Percentiles rank a stretch among this genome's conserved stretches.
Evolutionary conservation across 2,329 filamentous ascomycete species (phyloP).

Genomic region (Paraphaeosphaeria minitans): DNA sequence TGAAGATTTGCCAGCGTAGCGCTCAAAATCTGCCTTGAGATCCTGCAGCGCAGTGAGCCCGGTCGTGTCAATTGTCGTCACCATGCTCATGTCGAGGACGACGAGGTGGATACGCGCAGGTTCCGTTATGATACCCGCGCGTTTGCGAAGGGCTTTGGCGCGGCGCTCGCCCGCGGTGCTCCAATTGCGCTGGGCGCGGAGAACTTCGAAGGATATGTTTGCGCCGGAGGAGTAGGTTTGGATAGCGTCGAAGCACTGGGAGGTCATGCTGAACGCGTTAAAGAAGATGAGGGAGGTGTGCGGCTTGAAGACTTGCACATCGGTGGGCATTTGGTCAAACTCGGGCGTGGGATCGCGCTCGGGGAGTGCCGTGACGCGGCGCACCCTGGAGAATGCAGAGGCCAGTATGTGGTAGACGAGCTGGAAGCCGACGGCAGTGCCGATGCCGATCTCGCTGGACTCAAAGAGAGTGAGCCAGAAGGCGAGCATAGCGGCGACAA

Average conservation of each 20-base stretch:
- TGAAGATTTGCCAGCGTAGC: constrained; percentile 55
- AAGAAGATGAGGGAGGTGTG: constrained; percentile 65
- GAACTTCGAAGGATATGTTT: constrained; percentile 45
- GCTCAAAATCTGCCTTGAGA: constrained; percentile 55
- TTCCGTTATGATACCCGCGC: constrained; percentile 40
- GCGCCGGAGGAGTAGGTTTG: constrained; percentile 54
- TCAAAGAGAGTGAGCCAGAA: constrained; percentile 69
- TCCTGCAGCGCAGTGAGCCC: constrained; percentile 57
- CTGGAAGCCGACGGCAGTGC: constrained; percentile 58
- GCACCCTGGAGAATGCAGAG: constrained; percentile 59
- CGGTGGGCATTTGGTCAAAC: constrained; percentile 44
- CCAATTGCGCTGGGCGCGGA: constrained; percentile 57
- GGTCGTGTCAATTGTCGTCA: constrained; percentile 61
- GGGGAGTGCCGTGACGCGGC: constrained; percentile 23
- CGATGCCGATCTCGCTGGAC: constrained; percentile 65
- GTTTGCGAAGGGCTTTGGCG: constrained; percentile 53
- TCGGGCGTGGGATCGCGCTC: constrained; percentile 14
- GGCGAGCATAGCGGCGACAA: constrained; percentile 66
- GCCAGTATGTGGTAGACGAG: constrained; percentile 61
- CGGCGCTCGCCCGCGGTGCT: constrained; percentile 58
- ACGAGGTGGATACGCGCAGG: constrained; percentile 54
- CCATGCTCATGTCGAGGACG: constrained; percentile 59
- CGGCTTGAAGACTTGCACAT: constrained; percentile 63
- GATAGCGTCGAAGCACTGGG: constrained; percentile 56
- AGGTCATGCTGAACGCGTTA: constrained; percentile 62